A percentile compares a stretch with the other conserved stretches of the same genome.
Evolutionary conservation across 73 alveolate species (phyloP).

Genomic region (Tetrahymena thermophila): DNA sequence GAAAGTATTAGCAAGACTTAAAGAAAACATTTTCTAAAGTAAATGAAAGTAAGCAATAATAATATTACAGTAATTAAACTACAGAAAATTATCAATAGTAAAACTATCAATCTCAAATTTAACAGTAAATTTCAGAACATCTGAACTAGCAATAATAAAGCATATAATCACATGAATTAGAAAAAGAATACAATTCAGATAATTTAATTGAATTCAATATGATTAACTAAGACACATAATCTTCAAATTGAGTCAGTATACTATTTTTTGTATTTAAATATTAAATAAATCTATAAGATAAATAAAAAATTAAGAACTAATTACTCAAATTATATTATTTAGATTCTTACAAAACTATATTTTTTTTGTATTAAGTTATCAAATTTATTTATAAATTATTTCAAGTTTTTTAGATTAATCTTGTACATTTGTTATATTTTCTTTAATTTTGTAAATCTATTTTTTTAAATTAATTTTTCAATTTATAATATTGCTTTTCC

Average conservation of each 20-base stretch:
- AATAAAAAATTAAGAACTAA: too few relatives aligned
- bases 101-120: not conserved
- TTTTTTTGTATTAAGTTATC: too few relatives aligned
- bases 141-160: not conserved
- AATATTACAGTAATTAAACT: not conserved
- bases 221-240: not conserved
- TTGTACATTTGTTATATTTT: too few relatives aligned
- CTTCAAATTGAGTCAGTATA: not conserved
- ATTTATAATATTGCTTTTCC: too few relatives aligned
- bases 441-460: too few relatives aligned
- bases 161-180: not conserved
- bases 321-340: too few relatives aligned
- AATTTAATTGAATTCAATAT: not conserved
- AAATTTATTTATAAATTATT: too few relatives aligned
- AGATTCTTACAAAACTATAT: too few relatives aligned
- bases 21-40: not conserved
- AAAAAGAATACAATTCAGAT: not conserved
- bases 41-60: not conserved
- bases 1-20: not conserved
- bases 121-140: not conserved
- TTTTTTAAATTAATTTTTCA: too few relatives aligned
- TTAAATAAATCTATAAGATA: too few relatives aligned
- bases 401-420: too few relatives aligned
- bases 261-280: too few relatives aligned
- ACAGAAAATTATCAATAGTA: not conserved